Conservation (phyloP, 176 grass and related monocot genomes). For the Saccharum spontaneum region DNA sequence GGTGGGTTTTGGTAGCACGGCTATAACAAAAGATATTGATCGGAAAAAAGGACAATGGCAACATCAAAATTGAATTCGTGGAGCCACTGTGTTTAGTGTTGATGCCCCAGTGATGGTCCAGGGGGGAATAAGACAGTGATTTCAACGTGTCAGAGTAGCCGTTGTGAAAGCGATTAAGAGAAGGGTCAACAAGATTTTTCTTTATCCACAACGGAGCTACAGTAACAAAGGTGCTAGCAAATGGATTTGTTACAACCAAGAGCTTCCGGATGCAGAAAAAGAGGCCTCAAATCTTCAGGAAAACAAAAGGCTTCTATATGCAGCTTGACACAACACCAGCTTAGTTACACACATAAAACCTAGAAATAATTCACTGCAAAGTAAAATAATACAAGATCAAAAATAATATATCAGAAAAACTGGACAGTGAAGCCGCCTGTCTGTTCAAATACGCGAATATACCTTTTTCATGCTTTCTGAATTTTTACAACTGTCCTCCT, state of each 20-base stretch:
- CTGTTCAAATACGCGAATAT: background rate
- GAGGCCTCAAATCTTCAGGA: background rate
- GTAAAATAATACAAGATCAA: background rate
- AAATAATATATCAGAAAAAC: background rate
- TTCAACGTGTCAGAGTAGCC: too few species aligned
- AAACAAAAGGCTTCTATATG: background rate
- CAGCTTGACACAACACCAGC: background rate
- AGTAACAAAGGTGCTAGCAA: background rate
- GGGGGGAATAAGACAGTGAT: too few species aligned
- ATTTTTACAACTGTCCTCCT: background rate
- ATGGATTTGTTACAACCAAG: constrained; percentile 2
- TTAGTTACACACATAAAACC: constrained; percentile 5
- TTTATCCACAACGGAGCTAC: background rate
- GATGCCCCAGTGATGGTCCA: too few species aligned
- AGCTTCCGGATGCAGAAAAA: background rate
- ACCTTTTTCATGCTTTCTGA: constrained; percentile 17
- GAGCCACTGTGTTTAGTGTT: too few species aligned
- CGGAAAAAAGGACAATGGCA: too few species aligned
- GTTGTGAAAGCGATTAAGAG: too few species aligned
- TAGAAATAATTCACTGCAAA: background rate
- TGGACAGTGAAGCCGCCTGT: background rate
- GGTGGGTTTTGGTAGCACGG: too few species aligned
- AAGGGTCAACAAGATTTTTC: too few species aligned
- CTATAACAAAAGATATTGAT: too few species aligned
- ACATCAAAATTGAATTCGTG: too few species aligned